phyloP scores from a whole-genome alignment of 768 basidiomycete genomes.

The Cystofilobasidium capitatum region DNA sequence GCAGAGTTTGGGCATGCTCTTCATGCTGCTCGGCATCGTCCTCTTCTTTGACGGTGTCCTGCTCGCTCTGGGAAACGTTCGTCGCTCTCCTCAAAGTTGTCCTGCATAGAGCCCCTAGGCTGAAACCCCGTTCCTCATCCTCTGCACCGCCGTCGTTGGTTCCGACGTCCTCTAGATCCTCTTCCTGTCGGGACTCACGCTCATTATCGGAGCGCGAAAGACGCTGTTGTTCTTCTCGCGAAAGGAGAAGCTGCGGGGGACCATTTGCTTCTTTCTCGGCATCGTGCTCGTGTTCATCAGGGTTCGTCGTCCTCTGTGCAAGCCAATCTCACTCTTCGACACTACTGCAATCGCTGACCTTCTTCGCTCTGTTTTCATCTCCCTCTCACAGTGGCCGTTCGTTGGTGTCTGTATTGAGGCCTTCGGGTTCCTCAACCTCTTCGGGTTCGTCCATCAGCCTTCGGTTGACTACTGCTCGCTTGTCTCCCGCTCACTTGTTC shows the following conservation, averaged over 20 bases:
- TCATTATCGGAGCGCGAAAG: constrained; percentile 94
- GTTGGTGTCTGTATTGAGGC: constrained; percentile 86
- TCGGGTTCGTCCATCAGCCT: constrained; percentile 58
- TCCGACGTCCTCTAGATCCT: constrained; percentile 55
- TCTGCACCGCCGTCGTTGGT: neutral
- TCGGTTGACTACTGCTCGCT: too few relatives aligned
- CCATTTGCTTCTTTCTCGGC: constrained; percentile 76
- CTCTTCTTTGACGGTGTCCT: constrained; percentile 95
- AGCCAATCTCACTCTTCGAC: neutral
- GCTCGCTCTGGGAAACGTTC: constrained; percentile 90
- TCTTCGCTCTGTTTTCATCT: neutral
- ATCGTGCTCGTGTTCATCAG: constrained; percentile 88
- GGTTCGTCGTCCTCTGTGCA: constrained; percentile 2
- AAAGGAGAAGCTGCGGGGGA: constrained; percentile 82
- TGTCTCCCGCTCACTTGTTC: neutral
- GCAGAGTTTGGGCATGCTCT: constrained; percentile 64
- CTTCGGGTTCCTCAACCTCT: constrained; percentile 93
- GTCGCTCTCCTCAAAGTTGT: constrained; percentile 33
- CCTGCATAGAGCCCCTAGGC: neutral
- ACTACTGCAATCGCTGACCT: neutral
- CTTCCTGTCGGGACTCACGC: constrained; percentile 84
- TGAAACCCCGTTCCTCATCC: neutral
- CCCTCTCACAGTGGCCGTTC: constrained; percentile 57
- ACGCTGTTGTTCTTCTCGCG: constrained; percentile 97
- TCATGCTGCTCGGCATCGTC: constrained; percentile 85